Conservation (phyloP, 768 basidiomycete genomes). For the Panaeolus cyanescens region DNA sequence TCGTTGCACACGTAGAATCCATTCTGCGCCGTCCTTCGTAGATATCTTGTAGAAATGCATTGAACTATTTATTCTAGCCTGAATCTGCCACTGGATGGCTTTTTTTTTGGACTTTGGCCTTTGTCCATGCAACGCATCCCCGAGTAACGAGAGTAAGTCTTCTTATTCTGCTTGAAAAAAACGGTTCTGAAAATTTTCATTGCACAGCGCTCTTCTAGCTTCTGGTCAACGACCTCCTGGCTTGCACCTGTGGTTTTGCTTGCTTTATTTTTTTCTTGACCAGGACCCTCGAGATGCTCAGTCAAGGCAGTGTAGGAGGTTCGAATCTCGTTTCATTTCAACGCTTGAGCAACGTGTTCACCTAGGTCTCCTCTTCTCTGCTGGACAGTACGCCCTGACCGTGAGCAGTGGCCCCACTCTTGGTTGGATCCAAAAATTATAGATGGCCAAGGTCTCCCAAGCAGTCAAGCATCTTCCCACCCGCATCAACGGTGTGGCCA, state of each 20-base stretch:
- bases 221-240: not conserved
- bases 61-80: not conserved
- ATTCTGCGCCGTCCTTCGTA: not conserved
- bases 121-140: not conserved
- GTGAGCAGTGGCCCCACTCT: not conserved
- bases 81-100: not conserved
- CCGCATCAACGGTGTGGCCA: not conserved
- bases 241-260: no score
- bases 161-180: not conserved
- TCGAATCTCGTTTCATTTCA: constrained; percentile 1
- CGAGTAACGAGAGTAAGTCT: not conserved
- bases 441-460: not conserved
- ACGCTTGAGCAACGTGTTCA: not conserved
- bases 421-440: not conserved
- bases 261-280: no score
- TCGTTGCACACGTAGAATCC: not conserved
- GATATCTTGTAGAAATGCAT: not conserved
- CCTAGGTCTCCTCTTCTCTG: not conserved
- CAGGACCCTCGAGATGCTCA: not conserved
- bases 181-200: not conserved
- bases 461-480: constrained; percentile 2
- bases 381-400: not conserved
- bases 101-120: not conserved
- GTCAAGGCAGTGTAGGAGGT: not conserved
- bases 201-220: not conserved